phyloP scores from a whole-genome alignment of 805 yeast species.

The Isabelozyma heimii region DNA sequence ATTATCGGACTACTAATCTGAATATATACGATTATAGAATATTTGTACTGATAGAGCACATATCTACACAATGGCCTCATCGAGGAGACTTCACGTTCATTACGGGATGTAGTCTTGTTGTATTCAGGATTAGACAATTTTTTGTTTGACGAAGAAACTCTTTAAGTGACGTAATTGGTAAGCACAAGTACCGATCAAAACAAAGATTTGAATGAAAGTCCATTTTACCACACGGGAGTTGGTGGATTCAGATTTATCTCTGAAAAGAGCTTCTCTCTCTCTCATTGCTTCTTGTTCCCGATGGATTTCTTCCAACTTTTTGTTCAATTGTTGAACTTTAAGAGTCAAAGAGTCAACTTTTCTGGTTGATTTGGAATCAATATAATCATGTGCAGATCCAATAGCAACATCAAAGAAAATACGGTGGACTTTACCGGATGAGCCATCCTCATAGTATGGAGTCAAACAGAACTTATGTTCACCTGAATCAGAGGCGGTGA shows the following conservation, averaged over 20 bases:
- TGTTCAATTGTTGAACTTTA: constrained; percentile 36
- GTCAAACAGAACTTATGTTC: constrained; percentile 79
- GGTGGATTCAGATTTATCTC: constrained; percentile 74
- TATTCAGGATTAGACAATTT: constrained; percentile 52
- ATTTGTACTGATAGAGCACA: too few relatives aligned
- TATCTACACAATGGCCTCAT: too few relatives aligned
- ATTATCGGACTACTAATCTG: too few relatives aligned
- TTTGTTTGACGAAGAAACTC: constrained; percentile 82
- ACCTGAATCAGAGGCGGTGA: constrained; percentile 80
- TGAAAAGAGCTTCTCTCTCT: constrained; percentile 73
- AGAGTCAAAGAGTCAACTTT: constrained; percentile 43
- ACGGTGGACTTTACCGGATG: constrained; percentile 60
- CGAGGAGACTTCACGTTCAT: too few relatives aligned
- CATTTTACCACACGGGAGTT: constrained; percentile 71
- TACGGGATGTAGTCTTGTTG: not conserved
- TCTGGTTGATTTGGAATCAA: constrained; percentile 61
- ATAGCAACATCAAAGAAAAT: constrained; percentile 70
- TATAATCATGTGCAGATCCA: constrained; percentile 58
- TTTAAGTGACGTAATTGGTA: constrained; percentile 79
- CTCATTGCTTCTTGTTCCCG: constrained; percentile 52
- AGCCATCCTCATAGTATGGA: constrained; percentile 65
- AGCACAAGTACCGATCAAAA: constrained; percentile 64
- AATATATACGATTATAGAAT: too few relatives aligned
- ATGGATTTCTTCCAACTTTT: constrained; percentile 40
- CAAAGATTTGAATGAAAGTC: constrained; percentile 70